Evolutionary conservation across 177 flowering plant genomes (phyloP), one percentile per base, ranked within the genome.

Genomic region (Vitis hybrid): DNA sequence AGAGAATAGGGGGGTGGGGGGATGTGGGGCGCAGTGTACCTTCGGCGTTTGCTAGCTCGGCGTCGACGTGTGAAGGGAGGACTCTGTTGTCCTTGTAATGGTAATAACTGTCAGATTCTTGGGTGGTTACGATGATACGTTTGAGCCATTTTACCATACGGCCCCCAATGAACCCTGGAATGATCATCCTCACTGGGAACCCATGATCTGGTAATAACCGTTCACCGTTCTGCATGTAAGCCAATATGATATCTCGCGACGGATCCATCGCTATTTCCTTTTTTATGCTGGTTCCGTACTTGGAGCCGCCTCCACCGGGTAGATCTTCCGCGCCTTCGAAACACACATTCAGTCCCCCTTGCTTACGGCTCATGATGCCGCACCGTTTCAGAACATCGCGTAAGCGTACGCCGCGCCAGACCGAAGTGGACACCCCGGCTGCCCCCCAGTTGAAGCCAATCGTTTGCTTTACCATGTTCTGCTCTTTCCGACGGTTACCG

Each of bases 371-470:
- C 52, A 69, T 54, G 61, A 96, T 76, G 5, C 98, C 98, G 66
- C 97, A 90, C 18, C 87, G 80, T 63, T 83, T 86, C 27, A 96
- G 81, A 14, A 96, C 79, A 52, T 85, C 83, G 12, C 83, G 57
- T 6, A 96, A 73, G 2, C 84, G 86, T 11, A 85, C 92, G 1
- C 99, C 99, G 2, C 89, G 81, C 99, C 99, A 96, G 65, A 96
- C 91, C 11, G 97, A 83, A 4, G 97, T 96, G 5, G 99, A 96
- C 0, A 91, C 69, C 0, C 83, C 99, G 1, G 92, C 88, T 0
- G 97, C 76, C 2, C 99, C 99, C 99, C 99, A 96, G 80, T 93
- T 96, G 82, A 96, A 96, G 1, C 99, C 99, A 30, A 91, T 84
- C 1, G 93, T 89, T 66, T 93, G 80, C 35, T 91, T 88, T 14